Evolutionary conservation across 1,139 yeast genomes (phyloP).

Genomic region (Candida gigantensis): DNA sequence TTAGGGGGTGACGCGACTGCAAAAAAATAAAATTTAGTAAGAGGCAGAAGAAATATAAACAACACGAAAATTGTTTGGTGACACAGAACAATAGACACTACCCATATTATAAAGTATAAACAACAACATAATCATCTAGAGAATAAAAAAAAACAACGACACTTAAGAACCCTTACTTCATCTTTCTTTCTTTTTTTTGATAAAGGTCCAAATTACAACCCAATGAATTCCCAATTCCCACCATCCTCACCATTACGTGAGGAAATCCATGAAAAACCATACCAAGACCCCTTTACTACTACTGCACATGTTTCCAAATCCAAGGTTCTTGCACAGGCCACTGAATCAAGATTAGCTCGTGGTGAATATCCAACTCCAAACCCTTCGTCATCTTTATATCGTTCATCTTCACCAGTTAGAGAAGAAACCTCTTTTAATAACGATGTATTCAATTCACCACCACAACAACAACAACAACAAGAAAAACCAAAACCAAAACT

Average conservation of each 20-base stretch:
- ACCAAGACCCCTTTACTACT: slow-evolving; percentile 24
- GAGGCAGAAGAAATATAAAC: slow-evolving; percentile 4
- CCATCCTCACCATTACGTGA: slow-evolving; percentile 64
- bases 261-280: slow-evolving; percentile 11
- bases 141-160: background rate
- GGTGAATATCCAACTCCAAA: slow-evolving; percentile 54
- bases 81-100: background rate
- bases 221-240: slow-evolving; percentile 39
- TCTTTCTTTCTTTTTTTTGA: background rate
- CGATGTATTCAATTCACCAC: slow-evolving; percentile 2
- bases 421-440: slow-evolving; percentile 6
- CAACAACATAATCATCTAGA: background rate
- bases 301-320: slow-evolving; percentile 9
- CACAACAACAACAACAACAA: background rate
- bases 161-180: too few species aligned
- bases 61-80: slow-evolving; percentile 9
- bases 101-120: slow-evolving; percentile 1
- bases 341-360: slow-evolving; percentile 14
- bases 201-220: slow-evolving; percentile 5
- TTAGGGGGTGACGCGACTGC: slow-evolving; percentile 5
- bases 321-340: slow-evolving; percentile 3
- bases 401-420: slow-evolving; percentile 45
- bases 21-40: slow-evolving; percentile 6
- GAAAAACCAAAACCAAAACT: background rate
- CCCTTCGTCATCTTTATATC: slow-evolving; percentile 54